Percentiles rank a stretch among this genome's conserved stretches.
Evolutionary conservation across 495 filamentous ascomycete species (phyloP).

Genomic region (Stereocaulon alpinum): DNA sequence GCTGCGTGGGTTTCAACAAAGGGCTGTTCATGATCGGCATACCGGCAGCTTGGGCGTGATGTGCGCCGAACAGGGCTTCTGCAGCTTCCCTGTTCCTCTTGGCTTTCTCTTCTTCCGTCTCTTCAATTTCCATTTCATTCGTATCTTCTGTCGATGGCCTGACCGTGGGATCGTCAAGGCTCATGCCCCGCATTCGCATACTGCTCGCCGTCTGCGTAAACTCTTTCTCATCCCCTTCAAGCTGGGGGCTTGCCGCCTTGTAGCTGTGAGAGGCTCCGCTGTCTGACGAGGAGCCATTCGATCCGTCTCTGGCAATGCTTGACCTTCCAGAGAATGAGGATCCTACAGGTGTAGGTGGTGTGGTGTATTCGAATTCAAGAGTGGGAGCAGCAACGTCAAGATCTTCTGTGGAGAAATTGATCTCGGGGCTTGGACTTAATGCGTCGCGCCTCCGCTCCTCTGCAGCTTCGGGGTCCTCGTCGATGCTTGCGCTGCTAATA

Average conservation of each 20-base stretch:
- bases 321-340: slow-evolving; percentile 47
- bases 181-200: slow-evolving; percentile 65
- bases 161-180: slow-evolving; percentile 33
- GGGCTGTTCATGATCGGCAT: slow-evolving; percentile 29
- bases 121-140: slow-evolving; percentile 25
- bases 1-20: slow-evolving; percentile 26
- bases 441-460: slow-evolving; percentile 62
- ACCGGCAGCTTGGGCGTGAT: slow-evolving; percentile 22
- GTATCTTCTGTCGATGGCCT: slow-evolving; percentile 25
- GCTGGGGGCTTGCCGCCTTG: slow-evolving; percentile 67
- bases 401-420: slow-evolving; percentile 74
- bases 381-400: slow-evolving; percentile 40
- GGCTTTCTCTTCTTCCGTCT: slow-evolving; percentile 36
- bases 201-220: slow-evolving; percentile 89
- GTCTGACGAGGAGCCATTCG: slow-evolving; percentile 28
- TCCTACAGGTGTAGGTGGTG: slow-evolving; percentile 45
- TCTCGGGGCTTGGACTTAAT: slow-evolving; percentile 80
- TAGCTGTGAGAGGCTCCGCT: slow-evolving; percentile 48
- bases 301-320: slow-evolving; percentile 24
- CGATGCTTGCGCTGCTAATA: slow-evolving; percentile 59
- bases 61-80: slow-evolving; percentile 43
- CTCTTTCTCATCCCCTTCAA: slow-evolving; percentile 93
- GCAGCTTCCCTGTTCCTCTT: slow-evolving; percentile 42
- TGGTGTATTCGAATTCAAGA: slow-evolving; percentile 43
- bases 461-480: slow-evolving; percentile 58